phyloP scores from a whole-genome alignment of 2,329 filamentous ascomycete genomes.

The Aspergillus pseudoviridinutans region DNA sequence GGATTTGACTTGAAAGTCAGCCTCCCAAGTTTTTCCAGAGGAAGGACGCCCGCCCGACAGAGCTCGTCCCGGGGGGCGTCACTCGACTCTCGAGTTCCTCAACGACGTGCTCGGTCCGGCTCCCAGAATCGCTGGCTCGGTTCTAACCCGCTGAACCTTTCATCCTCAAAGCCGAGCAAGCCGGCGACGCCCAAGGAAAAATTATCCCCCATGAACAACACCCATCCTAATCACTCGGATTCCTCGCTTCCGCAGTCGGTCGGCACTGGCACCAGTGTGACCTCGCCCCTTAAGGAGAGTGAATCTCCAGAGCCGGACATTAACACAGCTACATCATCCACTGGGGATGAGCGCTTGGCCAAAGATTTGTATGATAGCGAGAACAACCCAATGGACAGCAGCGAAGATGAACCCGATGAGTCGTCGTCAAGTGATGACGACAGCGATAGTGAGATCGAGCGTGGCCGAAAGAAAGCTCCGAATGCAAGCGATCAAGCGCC shows the following conservation, averaged over 20 bases:
- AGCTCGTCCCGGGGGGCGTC: slow-evolving; percentile 37
- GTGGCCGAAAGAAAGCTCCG: slow-evolving; percentile 24
- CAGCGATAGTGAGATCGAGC: slow-evolving; percentile 30
- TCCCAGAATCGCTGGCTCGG: slow-evolving; percentile 46
- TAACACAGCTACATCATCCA: slow-evolving; percentile 44
- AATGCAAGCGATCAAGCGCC: slow-evolving; percentile 14
- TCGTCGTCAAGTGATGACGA: slow-evolving; percentile 62
- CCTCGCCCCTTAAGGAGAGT: slow-evolving; percentile 23
- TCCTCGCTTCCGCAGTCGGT: slow-evolving; percentile 62
- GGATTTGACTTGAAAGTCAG: slow-evolving; percentile 35
- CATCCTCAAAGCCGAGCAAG: slow-evolving; percentile 32
- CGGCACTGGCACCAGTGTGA: slow-evolving; percentile 41
- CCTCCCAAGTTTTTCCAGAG: slow-evolving; percentile 32
- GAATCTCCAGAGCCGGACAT: slow-evolving; percentile 27
- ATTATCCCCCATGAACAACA: slow-evolving; percentile 63
- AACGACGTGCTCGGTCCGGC: slow-evolving; percentile 12
- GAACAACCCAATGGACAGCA: slow-evolving; percentile 59
- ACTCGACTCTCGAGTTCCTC: slow-evolving; percentile 34
- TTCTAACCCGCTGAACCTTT: slow-evolving; percentile 46
- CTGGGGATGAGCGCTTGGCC: slow-evolving; percentile 55
- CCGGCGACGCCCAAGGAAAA: slow-evolving; percentile 59
- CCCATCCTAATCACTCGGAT: slow-evolving; percentile 67
- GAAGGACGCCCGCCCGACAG: slow-evolving; percentile 36
- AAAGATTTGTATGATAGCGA: slow-evolving; percentile 70
- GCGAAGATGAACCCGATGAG: slow-evolving; percentile 55